These are phyloP conservation scores for Diaporthe nobilis DNA, from an alignment of 2,329 filamentous ascomycete genomes.

Conservation along the genomic window DNA sequence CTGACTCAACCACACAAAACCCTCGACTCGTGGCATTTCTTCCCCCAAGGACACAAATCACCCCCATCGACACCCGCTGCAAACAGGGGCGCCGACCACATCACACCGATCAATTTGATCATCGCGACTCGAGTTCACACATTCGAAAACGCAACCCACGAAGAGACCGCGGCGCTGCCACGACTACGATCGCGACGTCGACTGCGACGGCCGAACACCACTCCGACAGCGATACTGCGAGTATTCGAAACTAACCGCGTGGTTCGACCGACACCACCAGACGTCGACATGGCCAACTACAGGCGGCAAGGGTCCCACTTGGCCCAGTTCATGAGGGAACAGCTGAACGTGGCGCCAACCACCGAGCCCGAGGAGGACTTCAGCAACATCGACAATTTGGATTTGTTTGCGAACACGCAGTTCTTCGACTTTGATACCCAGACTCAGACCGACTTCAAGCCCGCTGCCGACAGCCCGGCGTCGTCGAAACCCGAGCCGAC, in stretches of 20 bases:
- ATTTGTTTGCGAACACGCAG: constrained; percentile 85
- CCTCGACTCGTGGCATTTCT: constrained; percentile 17
- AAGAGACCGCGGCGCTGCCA: background rate
- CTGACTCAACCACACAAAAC: constrained; percentile 30
- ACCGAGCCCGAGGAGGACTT: constrained; percentile 71
- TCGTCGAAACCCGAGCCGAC: constrained; percentile 52
- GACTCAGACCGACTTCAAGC: constrained; percentile 70
- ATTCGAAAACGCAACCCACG: background rate
- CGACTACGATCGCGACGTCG: background rate
- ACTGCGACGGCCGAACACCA: background rate
- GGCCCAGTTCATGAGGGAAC: constrained; percentile 87
- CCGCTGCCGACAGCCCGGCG: constrained; percentile 53
- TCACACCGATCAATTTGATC: background rate
- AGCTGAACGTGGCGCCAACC: constrained; percentile 80
- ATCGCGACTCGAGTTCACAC: background rate
- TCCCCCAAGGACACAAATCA: background rate
- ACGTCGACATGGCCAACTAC: constrained; percentile 76
- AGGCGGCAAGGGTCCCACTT: constrained; percentile 87
- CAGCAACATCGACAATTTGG: constrained; percentile 76
- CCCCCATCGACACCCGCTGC: background rate
- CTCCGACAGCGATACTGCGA: background rate
- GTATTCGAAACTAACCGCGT: background rate
- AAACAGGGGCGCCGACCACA: constrained; percentile 3
- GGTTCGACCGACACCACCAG: constrained; percentile 35
- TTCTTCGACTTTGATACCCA: constrained; percentile 84